Percentiles rank a stretch among this genome's conserved stretches.
phyloP scores from a whole-genome alignment of 176 grass and related monocot genomes.

The Triticum dicoccoides region DNA sequence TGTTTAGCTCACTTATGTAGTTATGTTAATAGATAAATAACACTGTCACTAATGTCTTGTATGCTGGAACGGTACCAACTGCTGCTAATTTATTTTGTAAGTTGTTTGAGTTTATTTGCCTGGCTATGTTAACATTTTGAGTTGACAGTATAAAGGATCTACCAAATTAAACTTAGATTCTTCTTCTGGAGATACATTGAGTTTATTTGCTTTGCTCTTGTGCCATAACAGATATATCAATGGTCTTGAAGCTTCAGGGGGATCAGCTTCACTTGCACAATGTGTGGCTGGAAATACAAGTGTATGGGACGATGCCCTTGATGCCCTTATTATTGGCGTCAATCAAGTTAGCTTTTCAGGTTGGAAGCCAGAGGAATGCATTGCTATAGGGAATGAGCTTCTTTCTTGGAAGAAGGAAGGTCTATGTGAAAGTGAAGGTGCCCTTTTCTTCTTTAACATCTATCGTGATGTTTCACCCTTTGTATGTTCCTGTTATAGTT shows the following conservation, averaged over 20 bases:
- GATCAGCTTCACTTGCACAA: slow-evolving; percentile 62
- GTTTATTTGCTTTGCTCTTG: slow-evolving; percentile 9
- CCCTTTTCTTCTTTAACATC: slow-evolving; percentile 16
- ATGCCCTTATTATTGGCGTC: slow-evolving; percentile 74
- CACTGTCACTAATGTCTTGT: neutral
- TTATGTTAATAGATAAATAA: neutral
- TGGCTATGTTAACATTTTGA: neutral
- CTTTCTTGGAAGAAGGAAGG: slow-evolving; percentile 77
- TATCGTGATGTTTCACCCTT: neutral
- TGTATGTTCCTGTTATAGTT: neutral
- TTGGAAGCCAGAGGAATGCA: slow-evolving; percentile 81
- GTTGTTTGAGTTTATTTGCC: neutral
- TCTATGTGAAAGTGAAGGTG: slow-evolving; percentile 83
- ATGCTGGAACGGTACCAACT: neutral
- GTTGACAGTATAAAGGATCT: neutral
- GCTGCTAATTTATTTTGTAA: neutral
- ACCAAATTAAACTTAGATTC: neutral
- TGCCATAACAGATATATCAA: slow-evolving; percentile 59
- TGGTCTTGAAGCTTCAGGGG: slow-evolving; percentile 76
- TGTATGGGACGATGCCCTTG: slow-evolving; percentile 65
- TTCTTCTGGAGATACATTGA: neutral
- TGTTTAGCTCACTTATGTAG: neutral
- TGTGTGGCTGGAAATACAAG: slow-evolving; percentile 51
- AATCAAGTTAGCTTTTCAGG: slow-evolving; percentile 79
- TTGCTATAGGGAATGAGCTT: slow-evolving; percentile 81